A percentile compares a stretch with the other conserved stretches of the same genome.
Conservation (phyloP, 768 basidiomycete species). For the Gyrodon lividus region DNA sequence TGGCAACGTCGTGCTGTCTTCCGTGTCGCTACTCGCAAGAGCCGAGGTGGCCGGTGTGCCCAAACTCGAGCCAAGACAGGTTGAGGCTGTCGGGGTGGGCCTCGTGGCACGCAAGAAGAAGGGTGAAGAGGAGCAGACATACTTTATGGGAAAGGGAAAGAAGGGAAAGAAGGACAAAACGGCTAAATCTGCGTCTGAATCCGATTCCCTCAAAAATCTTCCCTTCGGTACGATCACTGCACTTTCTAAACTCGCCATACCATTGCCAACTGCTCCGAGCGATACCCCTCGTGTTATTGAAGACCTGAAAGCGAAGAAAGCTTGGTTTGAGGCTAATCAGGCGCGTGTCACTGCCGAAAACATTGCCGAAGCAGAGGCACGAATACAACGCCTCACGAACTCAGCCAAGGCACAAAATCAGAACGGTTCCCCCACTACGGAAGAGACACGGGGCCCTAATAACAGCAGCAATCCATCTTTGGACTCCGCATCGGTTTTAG, state of each 20-base stretch:
- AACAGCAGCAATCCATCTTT: constrained; percentile 41
- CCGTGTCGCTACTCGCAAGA: constrained; percentile 39
- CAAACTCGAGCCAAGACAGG: constrained; percentile 81
- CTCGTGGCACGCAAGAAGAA: constrained; percentile 88
- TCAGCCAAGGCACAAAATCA: constrained; percentile 39
- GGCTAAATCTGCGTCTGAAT: constrained; percentile 40
- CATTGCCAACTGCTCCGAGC: constrained; percentile 72
- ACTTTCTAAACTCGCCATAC: constrained; percentile 83
- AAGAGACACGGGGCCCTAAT: constrained; percentile 34
- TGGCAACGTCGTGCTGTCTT: constrained; percentile 43
- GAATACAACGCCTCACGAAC: constrained; percentile 61
- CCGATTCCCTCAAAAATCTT: constrained; percentile 52
- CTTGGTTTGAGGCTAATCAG: constrained; percentile 94
- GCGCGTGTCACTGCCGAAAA: constrained; percentile 75
- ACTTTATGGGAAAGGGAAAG: constrained; percentile 73
- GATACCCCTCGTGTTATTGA: constrained; percentile 85
- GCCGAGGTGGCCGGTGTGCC: constrained; percentile 62
- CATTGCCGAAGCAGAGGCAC: constrained; percentile 73
- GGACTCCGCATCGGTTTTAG: constrained; percentile 47
- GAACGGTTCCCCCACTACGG: constrained; percentile 16
- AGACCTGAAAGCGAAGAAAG: constrained; percentile 90
- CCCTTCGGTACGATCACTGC: constrained; percentile 87
- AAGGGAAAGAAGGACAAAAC: constrained; percentile 58
- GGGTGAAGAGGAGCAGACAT: constrained; percentile 77
- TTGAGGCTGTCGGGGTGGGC: constrained; percentile 67